phyloP scores from a whole-genome alignment of 352 stramenopile genomes.

The Blastocystis sp. region DNA sequence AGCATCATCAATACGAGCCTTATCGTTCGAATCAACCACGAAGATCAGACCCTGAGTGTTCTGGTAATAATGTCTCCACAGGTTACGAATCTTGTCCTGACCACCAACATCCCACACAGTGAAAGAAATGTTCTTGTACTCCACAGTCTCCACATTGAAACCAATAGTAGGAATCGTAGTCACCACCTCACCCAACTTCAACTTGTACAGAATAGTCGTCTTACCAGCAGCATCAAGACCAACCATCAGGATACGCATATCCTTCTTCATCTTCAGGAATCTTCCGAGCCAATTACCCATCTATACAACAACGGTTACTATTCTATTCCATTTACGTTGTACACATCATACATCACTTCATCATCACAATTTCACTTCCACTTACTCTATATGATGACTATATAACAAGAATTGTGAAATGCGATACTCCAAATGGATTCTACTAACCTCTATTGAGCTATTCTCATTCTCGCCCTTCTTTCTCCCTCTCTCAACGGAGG shows the following conservation, averaged over 20 bases:
- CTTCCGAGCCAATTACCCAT: constrained; percentile 62
- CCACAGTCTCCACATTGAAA: constrained; percentile 99
- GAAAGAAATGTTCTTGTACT: constrained; percentile 99
- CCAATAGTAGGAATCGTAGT: constrained; percentile 80
- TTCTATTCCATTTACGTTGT: no score
- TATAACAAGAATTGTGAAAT: no score
- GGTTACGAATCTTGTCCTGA: constrained; percentile 92
- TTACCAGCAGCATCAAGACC: constrained; percentile 91
- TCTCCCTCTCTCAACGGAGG: no score
- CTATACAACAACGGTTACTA: constrained; percentile 6
- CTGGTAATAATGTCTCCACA: constrained; percentile 99
- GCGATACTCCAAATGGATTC: no score
- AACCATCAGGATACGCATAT: constrained; percentile 87
- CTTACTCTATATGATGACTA: no score
- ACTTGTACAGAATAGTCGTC: constrained; percentile 89
- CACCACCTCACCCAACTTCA: constrained; percentile 88
- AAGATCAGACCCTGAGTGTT: constrained; percentile 99
- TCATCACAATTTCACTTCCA: no score
- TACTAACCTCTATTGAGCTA: no score
- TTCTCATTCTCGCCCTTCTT: no score
- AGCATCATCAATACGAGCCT: constrained; percentile 91
- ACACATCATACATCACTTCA: no score
- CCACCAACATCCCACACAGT: constrained; percentile 98
- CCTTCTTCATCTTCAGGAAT: constrained; percentile 76
- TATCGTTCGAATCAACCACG: constrained; percentile 97